A percentile compares a stretch with the other conserved stretches of the same genome.
Evolutionary conservation across 805 yeast genomes (phyloP).

Genomic region (Danielozyma ontarioensis): DNA sequence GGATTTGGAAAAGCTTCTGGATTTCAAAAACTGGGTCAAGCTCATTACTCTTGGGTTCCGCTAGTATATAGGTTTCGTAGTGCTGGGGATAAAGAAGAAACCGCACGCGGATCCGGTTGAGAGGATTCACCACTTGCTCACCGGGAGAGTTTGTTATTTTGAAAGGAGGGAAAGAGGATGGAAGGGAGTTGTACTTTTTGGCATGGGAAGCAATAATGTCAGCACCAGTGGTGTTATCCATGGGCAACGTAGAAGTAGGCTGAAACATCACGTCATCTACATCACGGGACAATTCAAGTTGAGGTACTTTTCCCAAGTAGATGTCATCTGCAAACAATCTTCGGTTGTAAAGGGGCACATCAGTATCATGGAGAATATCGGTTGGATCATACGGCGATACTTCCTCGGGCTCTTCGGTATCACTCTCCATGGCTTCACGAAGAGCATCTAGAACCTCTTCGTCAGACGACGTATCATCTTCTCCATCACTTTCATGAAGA

Average conservation of each 20-base stretch:
- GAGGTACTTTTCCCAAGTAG: slow-evolving; percentile 7
- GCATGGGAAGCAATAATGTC: slow-evolving; percentile 22
- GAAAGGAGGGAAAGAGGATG: slow-evolving; percentile 33
- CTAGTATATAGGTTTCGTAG: slow-evolving; percentile 45
- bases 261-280: too few species aligned
- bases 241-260: slow-evolving; percentile 15
- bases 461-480: slow-evolving; percentile 6
- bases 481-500: slow-evolving; percentile 5
- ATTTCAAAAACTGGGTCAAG: slow-evolving; percentile 62
- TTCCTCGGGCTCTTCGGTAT: slow-evolving; percentile 21
- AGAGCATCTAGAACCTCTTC: slow-evolving; percentile 1
- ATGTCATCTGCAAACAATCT: slow-evolving; percentile 13
- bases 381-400: slow-evolving; percentile 38
- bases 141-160: slow-evolving; percentile 4
- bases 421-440: slow-evolving; percentile 9
- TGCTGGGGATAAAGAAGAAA: slow-evolving; percentile 34
- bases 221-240: slow-evolving; percentile 26
- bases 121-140: slow-evolving; percentile 15
- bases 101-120: slow-evolving; percentile 26
- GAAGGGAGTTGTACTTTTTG: slow-evolving; percentile 29
- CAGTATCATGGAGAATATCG: slow-evolving; percentile 28
- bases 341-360: slow-evolving; percentile 13
- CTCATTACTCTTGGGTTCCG: slow-evolving; percentile 49
- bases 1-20: slow-evolving; percentile 40
- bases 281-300: slow-evolving; percentile 1